Evolutionary conservation across 768 basidiomycete genomes (phyloP).

Genomic region (Leccinum subgranulosum): DNA sequence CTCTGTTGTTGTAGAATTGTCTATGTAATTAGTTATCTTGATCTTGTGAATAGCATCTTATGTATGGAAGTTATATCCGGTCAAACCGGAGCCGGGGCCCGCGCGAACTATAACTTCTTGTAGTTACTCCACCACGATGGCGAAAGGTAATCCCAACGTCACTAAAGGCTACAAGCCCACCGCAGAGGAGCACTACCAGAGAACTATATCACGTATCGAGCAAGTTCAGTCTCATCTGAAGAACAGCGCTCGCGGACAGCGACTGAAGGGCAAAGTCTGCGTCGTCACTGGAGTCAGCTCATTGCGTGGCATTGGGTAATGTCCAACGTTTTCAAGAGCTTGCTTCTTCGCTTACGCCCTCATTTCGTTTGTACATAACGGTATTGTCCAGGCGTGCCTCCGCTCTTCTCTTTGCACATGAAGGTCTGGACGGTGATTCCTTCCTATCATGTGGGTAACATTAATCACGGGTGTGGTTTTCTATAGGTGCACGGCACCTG

Average conservation of each 20-base stretch:
- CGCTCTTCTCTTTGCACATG: constrained; percentile 72
- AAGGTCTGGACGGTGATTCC: constrained; percentile 46
- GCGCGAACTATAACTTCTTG: not conserved
- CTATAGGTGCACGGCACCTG: constrained; percentile 67
- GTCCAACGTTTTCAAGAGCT: constrained; percentile 8
- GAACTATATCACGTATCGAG: constrained; percentile 62
- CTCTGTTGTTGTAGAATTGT: not conserved
- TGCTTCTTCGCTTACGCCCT: constrained; percentile 10
- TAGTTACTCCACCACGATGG: constrained; percentile 7
- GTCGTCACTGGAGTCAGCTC: constrained; percentile 89
- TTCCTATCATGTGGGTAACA: constrained; percentile 1
- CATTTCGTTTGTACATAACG: constrained; percentile 1
- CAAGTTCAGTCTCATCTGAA: constrained; percentile 68
- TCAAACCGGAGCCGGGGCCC: not conserved
- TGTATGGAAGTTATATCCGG: not conserved
- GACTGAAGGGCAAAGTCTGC: constrained; percentile 76
- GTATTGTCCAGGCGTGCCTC: constrained; percentile 57
- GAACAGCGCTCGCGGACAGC: constrained; percentile 46
- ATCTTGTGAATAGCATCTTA: not conserved
- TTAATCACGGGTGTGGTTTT: constrained; percentile 1
- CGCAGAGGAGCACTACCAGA: constrained; percentile 52
- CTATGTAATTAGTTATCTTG: constrained; percentile 8
- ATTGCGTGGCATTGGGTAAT: constrained; percentile 82
- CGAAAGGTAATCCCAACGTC: constrained; percentile 9
- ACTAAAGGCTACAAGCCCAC: constrained; percentile 12